Evolutionary conservation across 176 grass and related monocot genomes (phyloP), one percentile per base, ranked within the genome.

Genomic region (Echinochloa phyllopogon): DNA sequence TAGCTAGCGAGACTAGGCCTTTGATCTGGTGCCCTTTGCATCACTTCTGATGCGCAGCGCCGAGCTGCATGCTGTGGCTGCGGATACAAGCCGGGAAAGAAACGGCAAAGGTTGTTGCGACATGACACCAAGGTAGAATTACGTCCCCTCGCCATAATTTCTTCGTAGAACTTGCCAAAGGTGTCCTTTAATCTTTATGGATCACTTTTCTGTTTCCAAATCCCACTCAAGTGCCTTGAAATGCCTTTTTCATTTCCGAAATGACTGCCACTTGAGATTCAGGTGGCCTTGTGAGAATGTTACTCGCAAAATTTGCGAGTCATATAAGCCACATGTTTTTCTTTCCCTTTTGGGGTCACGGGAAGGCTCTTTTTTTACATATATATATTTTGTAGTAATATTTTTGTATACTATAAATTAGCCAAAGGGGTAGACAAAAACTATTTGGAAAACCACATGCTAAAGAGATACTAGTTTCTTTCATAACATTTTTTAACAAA

Each of bases 61-160:
- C n/a, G n/a, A n/a, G n/a, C n/a, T 63, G 60, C 25, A n/a, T 63
- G 25, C 60, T 11, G n/a, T 25, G 57, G 57, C 57, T 21, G 49
- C 29, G 8, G 48, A 49, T 55, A 36, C 49, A 52, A n/a, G 10
- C 33, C 73, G 10, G 33, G 50, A 12, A 39, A 39, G 50, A 39
- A 65, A 27, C 17, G 58, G 58, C 43, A 25, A 38, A 3, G 10
- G 37, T 38, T 53, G 78, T 37, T 53, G 62, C 33, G 60, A 27
- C 77, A 38, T 79, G 77, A 65, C 77, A 65, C 60, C 24, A 6
- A n/a, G n/a, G 44, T 75, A n/a, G 56, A 65, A 65, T 43, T 40
- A 66, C 59, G 72, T 76, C 71, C 9, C 74, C 72, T 65, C 36
- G 40, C 17, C 23, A 78, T 78, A 37, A 70, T 78, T 85, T 9